Base-by-base conservation (phyloP, 202 grass and related monocot genomes). In the Zoysia matrella region DNA sequence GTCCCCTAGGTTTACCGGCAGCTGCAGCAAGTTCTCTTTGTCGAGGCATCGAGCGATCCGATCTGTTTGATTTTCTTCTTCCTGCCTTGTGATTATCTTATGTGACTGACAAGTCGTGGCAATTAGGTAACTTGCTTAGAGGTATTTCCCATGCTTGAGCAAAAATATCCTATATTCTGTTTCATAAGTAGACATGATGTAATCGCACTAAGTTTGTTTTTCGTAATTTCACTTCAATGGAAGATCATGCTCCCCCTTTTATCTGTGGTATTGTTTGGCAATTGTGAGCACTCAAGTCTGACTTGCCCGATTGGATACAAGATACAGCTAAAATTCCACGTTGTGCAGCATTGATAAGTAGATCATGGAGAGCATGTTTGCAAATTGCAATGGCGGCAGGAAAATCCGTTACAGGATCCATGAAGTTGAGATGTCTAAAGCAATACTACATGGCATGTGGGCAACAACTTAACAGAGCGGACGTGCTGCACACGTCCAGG, bases 121-220 rank as follows among this genome's bases (percentile, higher is more conserved):
- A 80, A 90, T 86, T 90, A 90, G 88, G 84, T 90, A 86, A 86
- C 83, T 86, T 83, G 75, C 84, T 86, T 90, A 90, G 88, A 76
- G 88, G 84, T 90, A 79, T 86, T 86, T 90, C 83, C 88, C 11
- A 64, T 83, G 88, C 86, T 86, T 86, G 84, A 86, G 84, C 71
- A 89, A 86, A 80, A 82, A 71, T 79, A 71, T 79, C 70, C 60
- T 50, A 65, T 80, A 76, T 80, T 86, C 56, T 79, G 88, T 86
- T 90, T 65, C 88, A 86, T 86, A 90, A 90, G 84, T 90, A 90
- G 88, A 90, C 80, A 90, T 90, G 75, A 90, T 90, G 88, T 86
- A 86, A 79, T 90, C 88, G 74, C 72, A 83, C 84, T 71, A 81
- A 75, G 75, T 86, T 86, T 90, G 75, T 86, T 86, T 73, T 86